phyloP scores from a whole-genome alignment of 331 rosid species.

The Ulmus americana region DNA sequence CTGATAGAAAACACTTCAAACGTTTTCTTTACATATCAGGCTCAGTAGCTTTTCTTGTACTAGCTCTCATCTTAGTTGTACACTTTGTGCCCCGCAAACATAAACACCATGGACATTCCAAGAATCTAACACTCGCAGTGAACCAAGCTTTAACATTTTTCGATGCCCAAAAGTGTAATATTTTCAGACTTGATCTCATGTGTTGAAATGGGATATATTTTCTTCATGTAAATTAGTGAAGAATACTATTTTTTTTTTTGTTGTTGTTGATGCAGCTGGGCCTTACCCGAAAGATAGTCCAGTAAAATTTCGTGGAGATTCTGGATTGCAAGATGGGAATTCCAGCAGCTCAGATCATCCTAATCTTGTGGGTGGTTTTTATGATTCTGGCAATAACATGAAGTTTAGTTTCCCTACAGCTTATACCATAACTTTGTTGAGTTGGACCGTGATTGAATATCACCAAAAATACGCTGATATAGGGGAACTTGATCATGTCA shows the following conservation, averaged over 20 bases:
- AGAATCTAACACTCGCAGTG: constrained; percentile 49
- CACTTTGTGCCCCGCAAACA: constrained; percentile 43
- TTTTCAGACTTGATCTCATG: neutral
- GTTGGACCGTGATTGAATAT: constrained; percentile 77
- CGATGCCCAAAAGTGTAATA: constrained; percentile 69
- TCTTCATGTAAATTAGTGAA: constrained; percentile 4
- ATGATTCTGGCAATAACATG: constrained; percentile 80
- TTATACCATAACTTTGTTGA: constrained; percentile 64
- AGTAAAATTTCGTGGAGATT: constrained; percentile 62
- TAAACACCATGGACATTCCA: constrained; percentile 33
- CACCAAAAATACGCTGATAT: constrained; percentile 55
- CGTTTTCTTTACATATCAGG: constrained; percentile 36
- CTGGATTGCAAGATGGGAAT: constrained; percentile 61
- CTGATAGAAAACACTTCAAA: constrained; percentile 35
- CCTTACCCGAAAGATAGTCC: constrained; percentile 48
- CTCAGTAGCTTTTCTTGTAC: constrained; percentile 20
- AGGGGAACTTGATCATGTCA: constrained; percentile 70
- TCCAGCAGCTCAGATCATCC: constrained; percentile 10
- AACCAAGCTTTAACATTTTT: constrained; percentile 66
- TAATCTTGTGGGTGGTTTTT: constrained; percentile 64
- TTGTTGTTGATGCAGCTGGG: constrained; percentile 44
- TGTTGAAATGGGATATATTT: too few relatives aligned
- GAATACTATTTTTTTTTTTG: neutral
- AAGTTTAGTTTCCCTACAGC: constrained; percentile 80
- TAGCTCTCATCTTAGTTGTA: constrained; percentile 33